Percentiles rank a stretch among this genome's conserved stretches.
phyloP scores from a whole-genome alignment of 2,329 filamentous ascomycete species.

The Aspergillus fijiensis region DNA sequence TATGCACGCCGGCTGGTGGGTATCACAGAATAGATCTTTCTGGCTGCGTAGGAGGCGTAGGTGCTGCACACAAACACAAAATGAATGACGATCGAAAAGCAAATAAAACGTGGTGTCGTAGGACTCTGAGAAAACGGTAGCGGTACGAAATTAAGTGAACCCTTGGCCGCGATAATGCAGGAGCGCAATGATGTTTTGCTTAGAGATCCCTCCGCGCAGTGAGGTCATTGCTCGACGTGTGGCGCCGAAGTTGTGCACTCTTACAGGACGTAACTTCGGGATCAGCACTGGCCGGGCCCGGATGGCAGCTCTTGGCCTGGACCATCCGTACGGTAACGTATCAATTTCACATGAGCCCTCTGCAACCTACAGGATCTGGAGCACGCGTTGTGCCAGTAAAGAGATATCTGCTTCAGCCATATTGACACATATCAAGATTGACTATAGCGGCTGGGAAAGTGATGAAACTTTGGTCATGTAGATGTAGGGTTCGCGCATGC shows the following conservation, averaged over 20 bases:
- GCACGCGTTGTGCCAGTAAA: not conserved
- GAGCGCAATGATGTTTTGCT: too few relatives aligned
- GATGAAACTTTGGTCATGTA: too few relatives aligned
- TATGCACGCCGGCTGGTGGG: not conserved
- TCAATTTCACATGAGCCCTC: not conserved
- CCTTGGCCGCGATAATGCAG: not conserved
- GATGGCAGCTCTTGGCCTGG: not conserved
- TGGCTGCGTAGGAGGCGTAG: too few relatives aligned
- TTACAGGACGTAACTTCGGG: conserved; percentile 3
- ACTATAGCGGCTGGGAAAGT: too few relatives aligned
- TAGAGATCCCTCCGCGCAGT: not conserved
- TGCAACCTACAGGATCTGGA: not conserved
- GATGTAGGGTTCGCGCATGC: too few relatives aligned
- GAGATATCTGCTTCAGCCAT: not conserved
- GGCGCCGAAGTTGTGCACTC: not conserved
- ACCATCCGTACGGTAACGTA: not conserved
- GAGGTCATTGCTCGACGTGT: conserved; percentile 3
- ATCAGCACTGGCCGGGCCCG: not conserved
- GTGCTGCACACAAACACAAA: too few relatives aligned
- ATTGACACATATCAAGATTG: too few relatives aligned
- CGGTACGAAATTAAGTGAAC: not conserved
- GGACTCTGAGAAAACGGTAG: too few relatives aligned
- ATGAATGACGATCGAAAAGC: not conserved
- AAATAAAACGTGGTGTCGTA: too few relatives aligned
- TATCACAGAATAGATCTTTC: not conserved